These are phyloP conservation scores for Claviceps sp. DNA, from an alignment of 2,329 filamentous ascomycete species.

Conservation along the genomic window DNA sequence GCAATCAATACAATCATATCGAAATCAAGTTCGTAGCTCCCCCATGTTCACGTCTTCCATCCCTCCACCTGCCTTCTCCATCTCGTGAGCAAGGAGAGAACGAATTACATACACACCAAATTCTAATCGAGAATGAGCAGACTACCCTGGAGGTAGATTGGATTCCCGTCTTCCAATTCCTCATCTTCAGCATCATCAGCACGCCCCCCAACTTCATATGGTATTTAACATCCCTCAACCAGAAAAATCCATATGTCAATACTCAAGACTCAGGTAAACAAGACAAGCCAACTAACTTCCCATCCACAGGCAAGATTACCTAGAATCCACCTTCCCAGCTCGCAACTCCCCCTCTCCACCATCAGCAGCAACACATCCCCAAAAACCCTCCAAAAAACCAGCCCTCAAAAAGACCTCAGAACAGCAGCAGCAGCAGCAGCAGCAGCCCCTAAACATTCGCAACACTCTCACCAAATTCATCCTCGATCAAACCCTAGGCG, in stretches of 20 bases:
- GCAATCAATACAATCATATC: conserved; percentile 53
- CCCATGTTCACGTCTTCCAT: background rate
- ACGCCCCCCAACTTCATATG: conserved; percentile 77
- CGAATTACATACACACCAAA: background rate
- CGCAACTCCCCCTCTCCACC: conserved; percentile 16
- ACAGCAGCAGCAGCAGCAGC: background rate
- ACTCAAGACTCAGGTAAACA: too few relatives aligned
- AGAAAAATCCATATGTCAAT: background rate
- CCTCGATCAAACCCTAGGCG: conserved; percentile 57
- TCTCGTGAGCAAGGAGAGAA: background rate
- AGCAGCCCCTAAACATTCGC: conserved; percentile 34
- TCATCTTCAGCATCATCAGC: conserved; percentile 57
- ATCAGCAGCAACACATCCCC: conserved; percentile 5
- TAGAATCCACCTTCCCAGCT: conserved; percentile 64
- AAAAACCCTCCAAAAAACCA: conserved; percentile 13
- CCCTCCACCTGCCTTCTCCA: too few relatives aligned
- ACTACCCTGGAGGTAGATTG: conserved; percentile 36
- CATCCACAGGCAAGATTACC: conserved; percentile 52
- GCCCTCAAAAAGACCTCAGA: background rate
- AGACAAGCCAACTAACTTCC: conserved; percentile 2
- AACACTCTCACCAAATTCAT: conserved; percentile 56
- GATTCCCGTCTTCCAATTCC: conserved; percentile 61
- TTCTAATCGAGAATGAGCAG: background rate
- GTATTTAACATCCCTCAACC: conserved; percentile 26
- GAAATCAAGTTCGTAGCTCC: conserved; percentile 36